Base-by-base conservation (phyloP, 2,329 filamentous ascomycete genomes). In the Arthrobotrys conoides region DNA sequence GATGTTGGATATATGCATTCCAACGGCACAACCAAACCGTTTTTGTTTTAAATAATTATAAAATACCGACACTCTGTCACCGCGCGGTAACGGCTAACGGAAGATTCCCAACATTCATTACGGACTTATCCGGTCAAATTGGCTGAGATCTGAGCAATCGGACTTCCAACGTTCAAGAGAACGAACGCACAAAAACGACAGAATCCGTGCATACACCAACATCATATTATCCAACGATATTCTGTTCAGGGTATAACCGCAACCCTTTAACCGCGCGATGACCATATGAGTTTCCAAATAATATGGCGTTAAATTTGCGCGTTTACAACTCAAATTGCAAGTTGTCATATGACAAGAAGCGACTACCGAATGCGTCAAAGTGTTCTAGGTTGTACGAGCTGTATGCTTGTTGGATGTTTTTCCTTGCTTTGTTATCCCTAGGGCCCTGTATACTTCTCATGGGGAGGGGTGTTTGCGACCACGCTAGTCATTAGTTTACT, bases 281-380 rank as follows among this genome's bases (percentile, higher is more conserved):
- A n/a, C n/a, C n/a, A n/a, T n/a, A n/a, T n/a, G 33, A 16, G 41
- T 65, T 30, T 48, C 59, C n/a, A 38, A 48, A 5, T 24, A 12
- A 49, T 16, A 16, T 49, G 22, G 59, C 59, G 41, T 24, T 61
- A 44, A 65, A 20, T 57, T 57, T 48, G 48, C 69, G 69, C 69
- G 69, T 65, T 63, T 66, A 72, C 64, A 66, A 63, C 30, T 41
- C 44, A 24, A 41, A 41, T 16, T 66, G 59, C 69, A 72, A 72
- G 36, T 44, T 46, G 22, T 72, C 49, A 71, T n/a, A 64, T 64
- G 44, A 71, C 41, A 48, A 27, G 33, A 66, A 48, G 59, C 69
- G 69, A 72, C 59, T 66, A 38, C 69, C 49, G 27, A 72, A 72
- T 66, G 69, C 69, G 55, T 72, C 69, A 63, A 65, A 33, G 27